Evolutionary conservation across 768 basidiomycete genomes (phyloP).

Genomic region (Polyporus arcularius): DNA sequence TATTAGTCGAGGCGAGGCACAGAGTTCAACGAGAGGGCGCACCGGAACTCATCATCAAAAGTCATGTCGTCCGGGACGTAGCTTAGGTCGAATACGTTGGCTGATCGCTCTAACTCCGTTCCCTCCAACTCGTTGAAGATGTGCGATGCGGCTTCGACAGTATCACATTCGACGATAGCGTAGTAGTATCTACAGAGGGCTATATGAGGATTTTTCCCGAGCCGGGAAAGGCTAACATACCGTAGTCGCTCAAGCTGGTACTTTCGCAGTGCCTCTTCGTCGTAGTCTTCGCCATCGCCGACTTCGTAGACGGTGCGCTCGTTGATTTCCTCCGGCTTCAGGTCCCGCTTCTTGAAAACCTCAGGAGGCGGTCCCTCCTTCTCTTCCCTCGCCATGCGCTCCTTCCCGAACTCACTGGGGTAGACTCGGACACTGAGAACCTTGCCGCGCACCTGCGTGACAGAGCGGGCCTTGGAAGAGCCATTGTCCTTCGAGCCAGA

Average conservation of each 20-base stretch:
- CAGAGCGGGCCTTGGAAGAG: constrained; percentile 21
- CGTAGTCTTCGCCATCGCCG: constrained; percentile 74
- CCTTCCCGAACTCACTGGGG: constrained; percentile 92
- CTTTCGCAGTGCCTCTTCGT: constrained; percentile 82
- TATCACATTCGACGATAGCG: constrained; percentile 89
- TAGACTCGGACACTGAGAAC: constrained; percentile 82
- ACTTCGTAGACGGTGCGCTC: constrained; percentile 66
- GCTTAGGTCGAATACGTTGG: constrained; percentile 94
- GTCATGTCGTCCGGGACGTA: constrained; percentile 90
- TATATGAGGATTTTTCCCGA: not conserved
- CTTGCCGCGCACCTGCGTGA: constrained; percentile 55
- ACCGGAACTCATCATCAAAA: constrained; percentile 81
- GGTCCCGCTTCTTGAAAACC: constrained; percentile 64
- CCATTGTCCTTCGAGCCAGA: constrained; percentile 13
- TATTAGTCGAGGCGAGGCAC: not conserved
- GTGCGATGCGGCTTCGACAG: constrained; percentile 71
- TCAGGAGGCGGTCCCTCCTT: constrained; percentile 86
- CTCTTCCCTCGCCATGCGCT: constrained; percentile 84
- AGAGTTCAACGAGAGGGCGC: constrained; percentile 15
- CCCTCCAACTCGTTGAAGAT: constrained; percentile 88
- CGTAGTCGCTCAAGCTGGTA: constrained; percentile 93
- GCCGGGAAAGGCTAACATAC: constrained; percentile 43
- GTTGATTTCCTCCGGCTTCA: constrained; percentile 57
- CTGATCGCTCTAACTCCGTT: constrained; percentile 94
- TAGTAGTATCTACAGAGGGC: constrained; percentile 78